phyloP scores from a whole-genome alignment of 2,329 filamentous ascomycete genomes.

The Fusarium palustre region DNA sequence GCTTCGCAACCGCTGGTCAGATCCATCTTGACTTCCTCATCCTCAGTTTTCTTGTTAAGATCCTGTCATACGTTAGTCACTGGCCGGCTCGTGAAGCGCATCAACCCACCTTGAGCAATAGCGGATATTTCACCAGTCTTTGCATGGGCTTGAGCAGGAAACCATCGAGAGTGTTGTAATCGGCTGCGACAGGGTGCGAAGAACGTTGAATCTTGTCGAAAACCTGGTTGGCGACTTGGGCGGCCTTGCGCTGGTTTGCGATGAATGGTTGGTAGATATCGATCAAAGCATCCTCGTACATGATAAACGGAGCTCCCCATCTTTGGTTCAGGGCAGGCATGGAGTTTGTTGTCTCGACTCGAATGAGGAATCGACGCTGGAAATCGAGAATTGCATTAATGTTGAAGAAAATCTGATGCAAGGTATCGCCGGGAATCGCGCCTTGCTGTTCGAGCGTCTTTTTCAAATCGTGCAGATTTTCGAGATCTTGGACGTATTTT shows the following conservation, averaged over 20 bases:
- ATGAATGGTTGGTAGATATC: conserved; percentile 97
- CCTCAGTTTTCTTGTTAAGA: conserved; percentile 84
- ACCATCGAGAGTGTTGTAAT: conserved; percentile 87
- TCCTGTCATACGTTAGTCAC: conserved; percentile 67
- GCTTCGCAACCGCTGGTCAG: conserved; percentile 82
- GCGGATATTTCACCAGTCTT: conserved; percentile 91
- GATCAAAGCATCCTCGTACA: conserved; percentile 83
- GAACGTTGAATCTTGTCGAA: conserved; percentile 88
- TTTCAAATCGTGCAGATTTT: conserved; percentile 93
- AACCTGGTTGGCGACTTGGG: conserved; percentile 82
- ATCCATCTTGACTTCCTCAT: conserved; percentile 77
- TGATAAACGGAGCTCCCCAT: conserved; percentile 92
- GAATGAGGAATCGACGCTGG: conserved; percentile 92
- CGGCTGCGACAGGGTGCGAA: conserved; percentile 82
- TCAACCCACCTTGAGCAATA: conserved; percentile 79
- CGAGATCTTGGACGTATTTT: conserved; percentile 97
- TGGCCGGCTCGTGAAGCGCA: conserved; percentile 3
- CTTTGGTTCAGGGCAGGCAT: conserved; percentile 81
- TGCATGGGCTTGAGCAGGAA: conserved; percentile 98
- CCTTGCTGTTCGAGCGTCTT: conserved; percentile 89
- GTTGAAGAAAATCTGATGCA: conserved; percentile 97
- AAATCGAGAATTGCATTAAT: conserved; percentile 95
- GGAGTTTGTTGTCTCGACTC: conserved; percentile 94
- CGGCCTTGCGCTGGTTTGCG: conserved; percentile 93
- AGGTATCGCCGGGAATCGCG: conserved; percentile 86